Conservation (phyloP, 73 alveolate species). For the Stentor roeselii region DNA sequence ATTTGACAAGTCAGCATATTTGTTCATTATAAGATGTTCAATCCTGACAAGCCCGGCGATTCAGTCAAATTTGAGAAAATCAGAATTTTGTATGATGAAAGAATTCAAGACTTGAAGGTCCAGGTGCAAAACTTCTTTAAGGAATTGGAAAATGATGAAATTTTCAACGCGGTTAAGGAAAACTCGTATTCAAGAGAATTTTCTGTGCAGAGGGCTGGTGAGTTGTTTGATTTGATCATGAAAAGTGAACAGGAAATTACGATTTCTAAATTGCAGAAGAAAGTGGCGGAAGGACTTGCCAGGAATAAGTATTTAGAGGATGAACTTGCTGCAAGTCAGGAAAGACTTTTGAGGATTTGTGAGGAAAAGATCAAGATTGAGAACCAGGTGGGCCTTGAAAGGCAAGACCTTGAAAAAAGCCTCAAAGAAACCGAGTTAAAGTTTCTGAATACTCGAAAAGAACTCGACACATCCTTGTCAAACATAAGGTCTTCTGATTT, state of each 20-base stretch:
- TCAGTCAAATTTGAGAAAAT: too few relatives aligned
- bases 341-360: background rate
- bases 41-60: too few relatives aligned
- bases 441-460: background rate
- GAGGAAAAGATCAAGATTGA: background rate
- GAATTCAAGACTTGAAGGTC: background rate
- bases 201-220: conserved; percentile 6
- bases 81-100: conserved; percentile 21
- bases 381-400: background rate
- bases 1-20: too few relatives aligned
- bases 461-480: background rate
- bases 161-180: conserved; percentile 9
- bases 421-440: background rate
- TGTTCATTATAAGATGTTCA: too few relatives aligned
- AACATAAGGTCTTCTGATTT: background rate
- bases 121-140: background rate
- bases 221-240: background rate
- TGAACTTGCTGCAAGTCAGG: background rate
- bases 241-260: conserved; percentile 2
- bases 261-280: background rate
- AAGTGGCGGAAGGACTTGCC: background rate
- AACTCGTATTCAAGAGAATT: background rate
- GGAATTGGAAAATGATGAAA: conserved; percentile 1
- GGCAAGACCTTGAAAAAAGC: background rate
- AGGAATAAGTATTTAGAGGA: background rate